Conservation (phyloP, 225 moss, liverwort and hornwort species). For the Thuidium tamariscinum region DNA sequence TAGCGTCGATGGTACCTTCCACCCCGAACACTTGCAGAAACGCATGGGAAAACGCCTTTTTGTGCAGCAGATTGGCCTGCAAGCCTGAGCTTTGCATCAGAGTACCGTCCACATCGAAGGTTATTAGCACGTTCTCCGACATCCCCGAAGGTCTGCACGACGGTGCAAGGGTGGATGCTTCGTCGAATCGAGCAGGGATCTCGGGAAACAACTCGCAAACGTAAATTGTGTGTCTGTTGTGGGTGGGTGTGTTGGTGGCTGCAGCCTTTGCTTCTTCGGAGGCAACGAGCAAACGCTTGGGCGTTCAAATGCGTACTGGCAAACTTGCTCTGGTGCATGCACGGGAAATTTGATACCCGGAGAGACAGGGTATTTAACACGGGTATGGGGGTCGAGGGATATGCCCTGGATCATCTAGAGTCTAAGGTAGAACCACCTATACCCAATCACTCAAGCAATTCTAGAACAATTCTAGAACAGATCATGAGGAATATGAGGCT, state of each 20-base stretch:
- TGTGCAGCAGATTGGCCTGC: conserved; percentile 83
- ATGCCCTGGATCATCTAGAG: not conserved
- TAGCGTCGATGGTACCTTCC: conserved; percentile 69
- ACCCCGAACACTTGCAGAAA: conserved; percentile 77
- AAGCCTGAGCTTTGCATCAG: conserved; percentile 63
- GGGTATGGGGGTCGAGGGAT: not conserved
- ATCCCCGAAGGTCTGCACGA: not conserved
- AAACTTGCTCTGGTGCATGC: not conserved
- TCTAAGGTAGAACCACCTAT: not conserved
- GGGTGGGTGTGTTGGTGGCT: too few species aligned
- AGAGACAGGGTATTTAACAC: not conserved
- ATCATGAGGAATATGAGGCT: too few species aligned
- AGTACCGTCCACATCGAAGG: conserved; percentile 94
- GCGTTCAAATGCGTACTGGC: not conserved
- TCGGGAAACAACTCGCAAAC: not conserved
- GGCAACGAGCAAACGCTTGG: not conserved
- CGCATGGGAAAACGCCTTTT: conserved; percentile 71
- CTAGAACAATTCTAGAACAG: too few species aligned
- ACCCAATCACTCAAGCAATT: too few species aligned
- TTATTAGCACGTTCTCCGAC: conserved; percentile 52
- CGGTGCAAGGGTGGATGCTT: not conserved
- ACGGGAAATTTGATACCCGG: not conserved
- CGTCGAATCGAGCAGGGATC: not conserved
- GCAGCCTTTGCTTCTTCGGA: not conserved
- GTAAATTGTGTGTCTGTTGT: not conserved